Evolutionary conservation across 257 asterid genomes (phyloP).

Genomic region (Solanum verrucosum): DNA sequence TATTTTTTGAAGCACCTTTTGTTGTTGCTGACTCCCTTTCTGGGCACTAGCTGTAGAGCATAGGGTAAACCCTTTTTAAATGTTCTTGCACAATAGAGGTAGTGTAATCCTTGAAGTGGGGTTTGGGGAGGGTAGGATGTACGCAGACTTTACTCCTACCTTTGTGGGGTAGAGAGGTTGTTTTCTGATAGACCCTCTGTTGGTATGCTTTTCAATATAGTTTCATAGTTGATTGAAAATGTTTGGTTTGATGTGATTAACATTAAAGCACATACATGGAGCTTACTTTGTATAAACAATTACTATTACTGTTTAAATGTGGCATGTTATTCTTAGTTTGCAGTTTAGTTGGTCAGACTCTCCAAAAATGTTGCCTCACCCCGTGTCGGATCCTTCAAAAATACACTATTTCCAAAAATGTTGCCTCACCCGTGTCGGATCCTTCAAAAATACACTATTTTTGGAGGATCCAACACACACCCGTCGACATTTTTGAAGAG

Average conservation of each 20-base stretch:
- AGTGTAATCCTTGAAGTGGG: background rate
- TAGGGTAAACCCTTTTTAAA: background rate
- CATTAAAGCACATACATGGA: background rate
- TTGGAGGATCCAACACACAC: too few relatives aligned
- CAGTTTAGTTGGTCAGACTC: too few relatives aligned
- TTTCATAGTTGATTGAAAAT: background rate
- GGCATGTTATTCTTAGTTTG: background rate
- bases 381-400: too few relatives aligned
- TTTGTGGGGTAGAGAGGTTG: background rate
- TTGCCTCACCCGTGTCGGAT: too few relatives aligned
- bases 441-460: too few relatives aligned
- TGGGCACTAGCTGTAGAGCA: background rate
- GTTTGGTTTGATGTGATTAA: background rate
- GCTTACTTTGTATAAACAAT: background rate
- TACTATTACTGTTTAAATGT: background rate
- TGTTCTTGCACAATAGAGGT: background rate
- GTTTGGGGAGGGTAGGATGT: background rate
- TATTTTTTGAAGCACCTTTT: background rate
- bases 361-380: too few relatives aligned
- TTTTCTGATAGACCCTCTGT: background rate
- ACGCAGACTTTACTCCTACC: background rate
- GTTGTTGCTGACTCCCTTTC: background rate
- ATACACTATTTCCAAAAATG: too few relatives aligned
- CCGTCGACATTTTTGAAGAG: too few relatives aligned
- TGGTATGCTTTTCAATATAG: background rate